phyloP scores from a whole-genome alignment of 345 rosid species.

The Dipteronia dyeriana region DNA sequence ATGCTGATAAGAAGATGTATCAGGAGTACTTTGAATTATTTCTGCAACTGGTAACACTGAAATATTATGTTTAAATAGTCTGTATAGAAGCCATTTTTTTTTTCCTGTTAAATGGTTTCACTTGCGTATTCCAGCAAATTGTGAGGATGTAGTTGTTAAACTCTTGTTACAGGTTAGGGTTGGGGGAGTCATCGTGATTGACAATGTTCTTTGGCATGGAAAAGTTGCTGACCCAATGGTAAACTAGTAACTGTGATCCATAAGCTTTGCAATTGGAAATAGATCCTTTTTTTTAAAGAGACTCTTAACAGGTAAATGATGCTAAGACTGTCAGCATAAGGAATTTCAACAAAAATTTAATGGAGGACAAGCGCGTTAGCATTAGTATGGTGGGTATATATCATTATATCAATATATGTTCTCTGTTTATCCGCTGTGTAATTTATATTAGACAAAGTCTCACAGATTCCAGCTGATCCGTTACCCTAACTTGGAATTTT shows the following conservation, averaged over 20 bases:
- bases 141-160: slow-evolving; percentile 8
- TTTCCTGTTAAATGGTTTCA: background rate
- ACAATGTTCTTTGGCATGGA: slow-evolving; percentile 98
- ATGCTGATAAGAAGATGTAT: slow-evolving; percentile 95
- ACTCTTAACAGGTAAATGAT: slow-evolving; percentile 64
- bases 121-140: background rate
- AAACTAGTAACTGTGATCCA: slow-evolving; percentile 5
- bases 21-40: slow-evolving; percentile 86
- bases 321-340: slow-evolving; percentile 72
- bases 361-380: slow-evolving; percentile 74
- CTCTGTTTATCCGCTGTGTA: background rate
- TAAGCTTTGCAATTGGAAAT: background rate
- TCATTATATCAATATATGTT: background rate
- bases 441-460: background rate
- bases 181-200: slow-evolving; percentile 83
- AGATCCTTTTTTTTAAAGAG: slow-evolving; percentile 6
- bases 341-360: slow-evolving; percentile 61
- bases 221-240: slow-evolving; percentile 87
- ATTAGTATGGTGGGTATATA: slow-evolving; percentile 70
- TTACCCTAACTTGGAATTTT: slow-evolving; percentile 9
- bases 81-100: background rate
- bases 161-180: slow-evolving; percentile 57
- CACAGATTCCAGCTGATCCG: background rate
- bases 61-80: slow-evolving; percentile 3
- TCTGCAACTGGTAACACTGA: slow-evolving; percentile 65